Evolutionary conservation across 73 alveolate genomes (phyloP), one percentile per base, ranked within the genome.

Genomic region (Breviolum minutum): DNA sequence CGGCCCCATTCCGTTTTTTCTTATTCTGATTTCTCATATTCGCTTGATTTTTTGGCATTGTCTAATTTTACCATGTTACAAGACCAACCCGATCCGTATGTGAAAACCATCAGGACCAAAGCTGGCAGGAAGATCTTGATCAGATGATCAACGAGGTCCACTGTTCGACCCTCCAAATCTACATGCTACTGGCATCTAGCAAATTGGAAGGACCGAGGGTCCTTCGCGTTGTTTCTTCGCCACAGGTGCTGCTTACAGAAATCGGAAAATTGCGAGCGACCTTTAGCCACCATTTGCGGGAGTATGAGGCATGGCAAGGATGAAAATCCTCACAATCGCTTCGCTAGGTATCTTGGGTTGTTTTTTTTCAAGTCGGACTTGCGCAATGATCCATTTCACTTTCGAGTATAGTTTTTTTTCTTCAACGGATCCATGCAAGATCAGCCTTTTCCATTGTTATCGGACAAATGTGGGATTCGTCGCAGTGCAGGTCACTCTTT

Each of bases 261-360:
- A 62, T 76, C 22, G 98, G 77, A 40, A 92, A 63, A 62, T 89
- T 92, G 32, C 98, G 90, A n/a, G 98, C 90, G 9, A 60, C 79
- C 81, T 74, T 92, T 80, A 92, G 90, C 79, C 89, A 92, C 66
- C 98, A 92, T 69, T 62, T 92, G 90, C 89, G 98, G 48, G 98
- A 92, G 90, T 63, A 92, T 30, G 98, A 92, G 98, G 98, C 98
- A 86, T 5, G 94, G 62, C 27, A 62, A 60, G 8, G 83, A 73
- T 24, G 32, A 40, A 40, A 40, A 40, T 3, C 0, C 0, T 40
- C 54, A 40, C 54, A 40, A 40, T 40, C 54, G 54, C 54, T 40
- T 40, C 54, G 54, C 54, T 40, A 40, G 54, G 54, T 40, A 40
- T 40, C 54, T 40, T 40, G 54, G 54, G 54, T 40, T 40, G 54